Evolutionary conservation across 2,329 filamentous ascomycete species (phyloP).

Genomic region (Penicillium italicum): DNA sequence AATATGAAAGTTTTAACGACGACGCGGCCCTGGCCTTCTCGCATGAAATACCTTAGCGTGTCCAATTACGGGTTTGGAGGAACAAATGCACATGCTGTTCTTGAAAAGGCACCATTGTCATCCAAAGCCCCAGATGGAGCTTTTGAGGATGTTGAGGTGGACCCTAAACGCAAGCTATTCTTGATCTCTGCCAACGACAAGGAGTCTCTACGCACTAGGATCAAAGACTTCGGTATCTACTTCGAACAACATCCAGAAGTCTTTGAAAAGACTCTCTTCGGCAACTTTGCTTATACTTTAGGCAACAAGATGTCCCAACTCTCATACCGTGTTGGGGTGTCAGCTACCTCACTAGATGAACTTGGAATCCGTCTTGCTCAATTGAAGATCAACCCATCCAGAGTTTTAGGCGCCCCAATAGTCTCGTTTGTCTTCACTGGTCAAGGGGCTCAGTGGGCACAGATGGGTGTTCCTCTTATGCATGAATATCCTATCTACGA

Average conservation of each 20-base stretch:
- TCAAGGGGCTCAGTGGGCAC: conserved; percentile 24
- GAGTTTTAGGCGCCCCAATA: conserved; percentile 17
- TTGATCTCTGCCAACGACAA: conserved; percentile 29
- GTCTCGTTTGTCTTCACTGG: conserved; percentile 23
- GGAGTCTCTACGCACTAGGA: conserved; percentile 22
- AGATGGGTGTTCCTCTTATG: conserved; percentile 27
- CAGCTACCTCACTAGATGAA: conserved; percentile 20
- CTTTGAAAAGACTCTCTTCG: conserved; percentile 23
- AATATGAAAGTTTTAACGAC: conserved; percentile 23
- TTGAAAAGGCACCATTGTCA: conserved; percentile 17
- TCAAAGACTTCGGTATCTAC: conserved; percentile 26
- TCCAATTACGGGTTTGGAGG: conserved; percentile 32
- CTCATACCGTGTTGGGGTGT: conserved; percentile 24
- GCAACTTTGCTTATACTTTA: conserved; percentile 26
- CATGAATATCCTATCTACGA: conserved; percentile 21
- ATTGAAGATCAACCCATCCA: conserved; percentile 20
- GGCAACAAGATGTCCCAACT: conserved; percentile 27
- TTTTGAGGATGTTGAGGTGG: conserved; percentile 7
- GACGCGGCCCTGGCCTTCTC: conserved; percentile 27
- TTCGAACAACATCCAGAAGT: conserved; percentile 25
- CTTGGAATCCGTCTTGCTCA: conserved; percentile 23
- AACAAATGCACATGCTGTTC: conserved; percentile 29
- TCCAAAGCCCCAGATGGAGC: conserved; percentile 6
- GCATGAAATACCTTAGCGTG: conserved; percentile 25
- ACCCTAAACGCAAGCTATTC: conserved; percentile 21